A percentile compares a stretch with the other conserved stretches of the same genome.
These are phyloP conservation scores for Catharanthus roseus DNA, from an alignment of 257 asterid genomes.

Conservation along the genomic window DNA sequence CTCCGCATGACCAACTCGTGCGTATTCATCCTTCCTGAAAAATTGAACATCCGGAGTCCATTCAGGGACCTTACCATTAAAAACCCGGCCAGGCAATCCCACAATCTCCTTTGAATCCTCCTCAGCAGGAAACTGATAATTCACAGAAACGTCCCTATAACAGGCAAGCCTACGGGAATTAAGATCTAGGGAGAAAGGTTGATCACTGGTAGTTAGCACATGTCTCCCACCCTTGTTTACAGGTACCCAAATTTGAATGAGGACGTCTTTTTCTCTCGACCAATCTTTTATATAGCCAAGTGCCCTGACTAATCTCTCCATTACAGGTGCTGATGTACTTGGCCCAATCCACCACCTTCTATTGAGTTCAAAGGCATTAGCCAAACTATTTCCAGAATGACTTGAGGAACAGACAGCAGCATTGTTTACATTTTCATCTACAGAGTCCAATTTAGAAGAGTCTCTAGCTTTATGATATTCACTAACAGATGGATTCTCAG, in stretches of 20 bases:
- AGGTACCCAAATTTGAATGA: conserved; percentile 90
- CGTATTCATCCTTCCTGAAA: conserved; percentile 72
- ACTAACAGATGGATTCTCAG: conserved; percentile 47
- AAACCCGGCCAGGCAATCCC: conserved; percentile 92
- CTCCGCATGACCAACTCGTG: conserved; percentile 67
- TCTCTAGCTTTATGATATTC: conserved; percentile 31
- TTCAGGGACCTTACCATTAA: conserved; percentile 67
- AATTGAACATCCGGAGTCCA: conserved; percentile 95
- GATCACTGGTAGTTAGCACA: conserved; percentile 61
- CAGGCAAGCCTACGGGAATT: conserved; percentile 62
- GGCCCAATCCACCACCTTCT: conserved; percentile 74
- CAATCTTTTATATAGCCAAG: conserved; percentile 48
- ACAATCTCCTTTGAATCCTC: conserved; percentile 52
- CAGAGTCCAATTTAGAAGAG: conserved; percentile 22
- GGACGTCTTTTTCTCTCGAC: conserved; percentile 49
- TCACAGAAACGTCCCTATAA: conserved; percentile 67
- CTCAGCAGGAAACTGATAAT: conserved; percentile 66
- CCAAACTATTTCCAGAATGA: conserved; percentile 23
- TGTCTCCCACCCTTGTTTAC: conserved; percentile 54
- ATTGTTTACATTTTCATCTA: conserved; percentile 25
- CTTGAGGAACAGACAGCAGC: conserved; percentile 17
- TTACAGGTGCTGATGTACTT: conserved; percentile 49
- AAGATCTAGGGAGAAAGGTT: conserved; percentile 53
- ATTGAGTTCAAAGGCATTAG: conserved; percentile 35
- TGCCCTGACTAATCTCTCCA: conserved; percentile 62